Percentiles rank a stretch among this genome's conserved stretches.
Conservation (phyloP, 352 stramenopile species). For the Phytophthora quininea region DNA sequence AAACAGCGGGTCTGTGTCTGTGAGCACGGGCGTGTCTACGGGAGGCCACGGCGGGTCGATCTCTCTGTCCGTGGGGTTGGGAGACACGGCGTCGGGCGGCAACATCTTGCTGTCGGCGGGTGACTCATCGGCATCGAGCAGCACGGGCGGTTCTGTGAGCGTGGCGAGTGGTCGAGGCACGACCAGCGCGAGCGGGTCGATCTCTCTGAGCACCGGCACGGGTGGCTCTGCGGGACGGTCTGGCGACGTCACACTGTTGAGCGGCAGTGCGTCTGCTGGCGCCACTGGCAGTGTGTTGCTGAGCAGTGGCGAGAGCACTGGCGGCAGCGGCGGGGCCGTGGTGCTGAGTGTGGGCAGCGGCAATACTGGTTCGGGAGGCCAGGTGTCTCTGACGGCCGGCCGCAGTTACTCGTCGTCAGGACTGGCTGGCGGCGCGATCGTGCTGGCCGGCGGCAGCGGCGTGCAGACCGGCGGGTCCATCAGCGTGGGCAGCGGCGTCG, state of each 20-base stretch:
- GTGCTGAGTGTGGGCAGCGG: slow-evolving; percentile 10
- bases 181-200: slow-evolving; percentile 14
- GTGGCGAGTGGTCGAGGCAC: slow-evolving; percentile 21
- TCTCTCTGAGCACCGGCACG: slow-evolving; percentile 11
- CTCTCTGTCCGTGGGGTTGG: slow-evolving; percentile 27
- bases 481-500: slow-evolving; percentile 1
- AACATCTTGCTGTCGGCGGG: slow-evolving; percentile 18
- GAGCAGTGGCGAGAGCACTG: slow-evolving; percentile 3
- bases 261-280: not conserved
- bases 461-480: not conserved
- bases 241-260: not conserved
- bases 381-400: slow-evolving; percentile 11
- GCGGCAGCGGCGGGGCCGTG: slow-evolving; percentile 11
- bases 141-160: slow-evolving; percentile 1
- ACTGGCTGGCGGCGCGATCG: not conserved
- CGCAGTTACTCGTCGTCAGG: not conserved
- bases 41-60: slow-evolving; percentile 32
- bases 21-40: slow-evolving; percentile 26
- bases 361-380: slow-evolving; percentile 6
- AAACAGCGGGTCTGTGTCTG: slow-evolving; percentile 11
- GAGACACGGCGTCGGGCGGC: slow-evolving; percentile 22
- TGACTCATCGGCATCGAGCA: slow-evolving; percentile 4
- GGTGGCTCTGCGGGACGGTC: not conserved
- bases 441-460: slow-evolving; percentile 3
- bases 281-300: slow-evolving; percentile 2